These are phyloP conservation scores for Ustulina deusta DNA, from an alignment of 2,329 filamentous ascomycete genomes.

Conservation along the genomic window DNA sequence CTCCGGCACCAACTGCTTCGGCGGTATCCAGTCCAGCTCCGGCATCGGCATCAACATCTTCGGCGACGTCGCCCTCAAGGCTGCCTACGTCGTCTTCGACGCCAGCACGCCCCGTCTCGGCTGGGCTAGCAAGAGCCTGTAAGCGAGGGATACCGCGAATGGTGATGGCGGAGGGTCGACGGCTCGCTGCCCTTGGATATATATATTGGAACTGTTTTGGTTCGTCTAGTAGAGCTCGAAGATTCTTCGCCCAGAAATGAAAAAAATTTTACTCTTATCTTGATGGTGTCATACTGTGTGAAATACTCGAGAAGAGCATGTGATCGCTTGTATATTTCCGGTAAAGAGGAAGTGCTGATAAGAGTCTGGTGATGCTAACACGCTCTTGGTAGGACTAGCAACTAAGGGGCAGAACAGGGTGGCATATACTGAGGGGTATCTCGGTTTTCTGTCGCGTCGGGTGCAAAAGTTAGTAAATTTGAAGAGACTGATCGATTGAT, in stretches of 20 bases:
- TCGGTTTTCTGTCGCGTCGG: too few species aligned
- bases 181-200: conserved; percentile 2
- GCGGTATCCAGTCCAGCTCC: conserved; percentile 68
- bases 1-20: conserved; percentile 66
- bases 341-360: background rate
- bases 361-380: background rate
- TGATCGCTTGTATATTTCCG: background rate
- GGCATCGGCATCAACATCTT: conserved; percentile 66
- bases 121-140: conserved; percentile 55
- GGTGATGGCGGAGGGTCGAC: background rate
- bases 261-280: background rate
- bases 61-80: conserved; percentile 75
- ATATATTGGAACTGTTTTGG: background rate
- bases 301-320: background rate
- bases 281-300: background rate
- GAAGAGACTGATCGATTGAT: too few species aligned
- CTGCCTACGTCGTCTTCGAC: conserved; percentile 73
- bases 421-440: too few species aligned
- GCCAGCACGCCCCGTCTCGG: conserved; percentile 56
- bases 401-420: background rate
- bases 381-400: background rate
- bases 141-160: background rate
- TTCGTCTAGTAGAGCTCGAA: background rate
- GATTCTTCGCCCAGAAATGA: background rate
- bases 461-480: too few species aligned